phyloP scores from a whole-genome alignment of 805 yeast genomes.

The Candida corydali region DNA sequence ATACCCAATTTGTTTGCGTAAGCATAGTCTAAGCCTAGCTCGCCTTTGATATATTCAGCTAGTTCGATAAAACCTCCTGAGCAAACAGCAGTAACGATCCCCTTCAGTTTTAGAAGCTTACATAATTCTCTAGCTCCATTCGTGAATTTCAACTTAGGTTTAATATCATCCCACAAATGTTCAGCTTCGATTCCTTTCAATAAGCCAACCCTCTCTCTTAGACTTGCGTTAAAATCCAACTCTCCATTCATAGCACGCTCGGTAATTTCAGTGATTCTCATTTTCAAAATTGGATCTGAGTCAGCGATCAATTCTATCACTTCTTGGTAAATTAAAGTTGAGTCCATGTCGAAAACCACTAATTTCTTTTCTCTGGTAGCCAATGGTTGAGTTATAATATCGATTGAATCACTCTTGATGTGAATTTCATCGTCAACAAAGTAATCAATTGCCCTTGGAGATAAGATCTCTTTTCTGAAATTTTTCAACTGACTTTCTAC shows the following conservation, averaged over 20 bases:
- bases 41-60: conserved; percentile 67
- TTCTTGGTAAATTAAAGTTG: conserved; percentile 92
- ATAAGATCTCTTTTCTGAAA: conserved; percentile 7
- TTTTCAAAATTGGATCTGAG: conserved; percentile 86
- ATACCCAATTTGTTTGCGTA: conserved; percentile 68
- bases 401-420: conserved; percentile 2
- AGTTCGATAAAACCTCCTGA: conserved; percentile 94
- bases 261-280: conserved; percentile 82
- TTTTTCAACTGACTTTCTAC: neutral
- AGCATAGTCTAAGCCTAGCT: conserved; percentile 77
- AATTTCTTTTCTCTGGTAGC: conserved; percentile 43
- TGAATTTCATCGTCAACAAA: conserved; percentile 8
- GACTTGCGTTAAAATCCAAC: conserved; percentile 80
- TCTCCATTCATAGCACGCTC: conserved; percentile 97
- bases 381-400: conserved; percentile 25
- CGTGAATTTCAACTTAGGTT: conserved; percentile 67
- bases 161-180: conserved; percentile 74
- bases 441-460: conserved; percentile 22
- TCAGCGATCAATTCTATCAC: conserved; percentile 90
- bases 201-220: conserved; percentile 70
- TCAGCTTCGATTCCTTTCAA: conserved; percentile 75
- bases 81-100: conserved; percentile 76
- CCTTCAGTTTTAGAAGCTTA: conserved; percentile 53
- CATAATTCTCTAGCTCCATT: conserved; percentile 79
- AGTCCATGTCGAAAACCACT: conserved; percentile 95